Conservation (phyloP, 2,329 filamentous ascomycete genomes). For the Sclerotinia nivalis region DNA sequence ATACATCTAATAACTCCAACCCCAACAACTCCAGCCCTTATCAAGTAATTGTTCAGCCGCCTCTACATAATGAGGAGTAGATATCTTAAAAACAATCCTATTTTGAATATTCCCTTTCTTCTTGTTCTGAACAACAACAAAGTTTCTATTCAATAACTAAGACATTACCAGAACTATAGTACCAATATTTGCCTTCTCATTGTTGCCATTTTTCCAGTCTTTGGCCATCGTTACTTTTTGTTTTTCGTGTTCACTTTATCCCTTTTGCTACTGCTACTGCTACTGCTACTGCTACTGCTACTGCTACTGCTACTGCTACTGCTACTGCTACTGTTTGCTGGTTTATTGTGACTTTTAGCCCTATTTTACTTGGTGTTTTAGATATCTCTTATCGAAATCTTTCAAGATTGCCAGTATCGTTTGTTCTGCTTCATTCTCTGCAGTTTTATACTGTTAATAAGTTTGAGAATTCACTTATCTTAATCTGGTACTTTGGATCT, state of each 20-base stretch:
- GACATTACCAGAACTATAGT: not conserved
- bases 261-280: not conserved
- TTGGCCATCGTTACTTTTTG: not conserved
- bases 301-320: not conserved
- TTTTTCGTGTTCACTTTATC: not conserved
- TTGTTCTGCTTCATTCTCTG: rapidly evolving
- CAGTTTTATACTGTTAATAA: rapidly evolving
- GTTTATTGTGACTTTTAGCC: not conserved
- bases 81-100: not conserved
- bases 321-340: no score
- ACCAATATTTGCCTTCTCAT: not conserved
- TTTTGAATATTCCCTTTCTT: no score
- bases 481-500: not conserved
- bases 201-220: rapidly evolving
- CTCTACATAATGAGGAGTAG: not conserved
- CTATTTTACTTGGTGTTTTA: no score
- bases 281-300: no score
- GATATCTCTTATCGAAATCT: rapidly evolving
- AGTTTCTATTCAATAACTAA: not conserved
- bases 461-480: not conserved
- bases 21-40: not conserved
- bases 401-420: no score
- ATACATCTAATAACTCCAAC: not conserved
- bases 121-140: not conserved
- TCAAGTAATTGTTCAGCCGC: not conserved